phyloP scores from a whole-genome alignment of 768 basidiomycete species.

The Phaffia tasmanica region DNA sequence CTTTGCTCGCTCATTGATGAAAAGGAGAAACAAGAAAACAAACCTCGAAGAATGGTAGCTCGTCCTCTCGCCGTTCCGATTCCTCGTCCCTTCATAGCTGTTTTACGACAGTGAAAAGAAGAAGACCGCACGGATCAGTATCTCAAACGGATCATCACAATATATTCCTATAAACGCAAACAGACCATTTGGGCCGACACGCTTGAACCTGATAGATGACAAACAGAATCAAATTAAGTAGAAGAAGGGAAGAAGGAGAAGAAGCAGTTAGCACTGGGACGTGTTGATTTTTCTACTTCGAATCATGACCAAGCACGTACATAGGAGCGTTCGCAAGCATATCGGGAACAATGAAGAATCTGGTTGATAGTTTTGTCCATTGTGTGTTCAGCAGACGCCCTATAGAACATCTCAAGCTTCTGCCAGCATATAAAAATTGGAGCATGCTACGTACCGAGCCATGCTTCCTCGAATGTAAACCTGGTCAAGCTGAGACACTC shows the following conservation, averaged over 20 bases:
- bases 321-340: constrained; percentile 99
- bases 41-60: constrained; percentile 96
- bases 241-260: background rate
- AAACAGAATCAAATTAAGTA: background rate
- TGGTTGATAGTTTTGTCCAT: constrained; percentile 31
- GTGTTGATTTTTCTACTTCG: background rate
- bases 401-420: background rate
- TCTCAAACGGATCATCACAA: too few relatives aligned
- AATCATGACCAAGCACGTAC: constrained; percentile 45
- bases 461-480: constrained; percentile 98
- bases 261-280: constrained; percentile 4
- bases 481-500: constrained; percentile 96
- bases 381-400: background rate
- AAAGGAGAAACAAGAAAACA: constrained; percentile 36
- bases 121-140: background rate
- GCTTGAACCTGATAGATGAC: constrained; percentile 70
- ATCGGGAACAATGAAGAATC: constrained; percentile 98
- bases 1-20: background rate
- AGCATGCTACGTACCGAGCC: constrained; percentile 41
- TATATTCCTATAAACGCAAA: background rate
- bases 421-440: background rate
- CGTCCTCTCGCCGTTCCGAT: constrained; percentile 98
- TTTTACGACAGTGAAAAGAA: background rate
- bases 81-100: constrained; percentile 87
- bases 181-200: constrained; percentile 70